phyloP scores from a whole-genome alignment of 1,139 yeast genomes.

The Protomyces lactucae-debilis region DNA sequence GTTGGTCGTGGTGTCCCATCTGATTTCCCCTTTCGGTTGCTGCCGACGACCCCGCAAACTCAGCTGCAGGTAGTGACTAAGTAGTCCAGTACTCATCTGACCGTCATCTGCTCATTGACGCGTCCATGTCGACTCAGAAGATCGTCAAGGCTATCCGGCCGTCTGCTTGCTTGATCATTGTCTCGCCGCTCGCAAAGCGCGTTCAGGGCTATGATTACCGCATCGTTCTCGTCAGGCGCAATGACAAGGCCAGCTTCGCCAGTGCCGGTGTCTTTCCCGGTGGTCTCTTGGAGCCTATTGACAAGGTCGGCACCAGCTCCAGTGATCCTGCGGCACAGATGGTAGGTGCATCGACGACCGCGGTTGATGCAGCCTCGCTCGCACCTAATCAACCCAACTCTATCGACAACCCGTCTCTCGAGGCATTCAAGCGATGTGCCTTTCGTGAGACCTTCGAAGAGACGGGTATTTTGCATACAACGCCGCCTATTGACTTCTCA shows the following conservation, averaged over 20 bases:
- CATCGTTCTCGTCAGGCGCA: constrained; percentile 11
- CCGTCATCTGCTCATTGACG: background rate
- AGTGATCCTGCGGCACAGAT: background rate
- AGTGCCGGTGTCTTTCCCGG: constrained; percentile 25
- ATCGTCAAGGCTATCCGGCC: constrained; percentile 4
- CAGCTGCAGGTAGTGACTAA: background rate
- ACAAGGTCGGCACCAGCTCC: background rate
- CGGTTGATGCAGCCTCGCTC: background rate
- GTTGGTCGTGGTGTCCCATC: background rate
- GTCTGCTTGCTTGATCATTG: constrained; percentile 13
- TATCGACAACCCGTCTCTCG: background rate
- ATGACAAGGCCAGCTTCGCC: constrained; percentile 20
- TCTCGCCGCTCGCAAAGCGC: constrained; percentile 9
- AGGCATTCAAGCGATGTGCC: constrained; percentile 22
- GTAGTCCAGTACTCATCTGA: background rate
- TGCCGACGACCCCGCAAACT: background rate
- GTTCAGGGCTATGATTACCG: constrained; percentile 14
- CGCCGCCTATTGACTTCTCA: constrained; percentile 5
- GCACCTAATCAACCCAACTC: background rate
- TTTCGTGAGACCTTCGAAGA: constrained; percentile 22
- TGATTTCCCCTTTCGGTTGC: background rate
- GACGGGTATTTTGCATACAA: constrained; percentile 13
- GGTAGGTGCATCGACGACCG: background rate
- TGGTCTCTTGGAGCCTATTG: constrained; percentile 8
- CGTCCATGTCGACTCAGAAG: background rate